A percentile compares a stretch with the other conserved stretches of the same genome.
phyloP scores from a whole-genome alignment of 2,329 filamentous ascomycete species.

The Metarhizium humberi region DNA sequence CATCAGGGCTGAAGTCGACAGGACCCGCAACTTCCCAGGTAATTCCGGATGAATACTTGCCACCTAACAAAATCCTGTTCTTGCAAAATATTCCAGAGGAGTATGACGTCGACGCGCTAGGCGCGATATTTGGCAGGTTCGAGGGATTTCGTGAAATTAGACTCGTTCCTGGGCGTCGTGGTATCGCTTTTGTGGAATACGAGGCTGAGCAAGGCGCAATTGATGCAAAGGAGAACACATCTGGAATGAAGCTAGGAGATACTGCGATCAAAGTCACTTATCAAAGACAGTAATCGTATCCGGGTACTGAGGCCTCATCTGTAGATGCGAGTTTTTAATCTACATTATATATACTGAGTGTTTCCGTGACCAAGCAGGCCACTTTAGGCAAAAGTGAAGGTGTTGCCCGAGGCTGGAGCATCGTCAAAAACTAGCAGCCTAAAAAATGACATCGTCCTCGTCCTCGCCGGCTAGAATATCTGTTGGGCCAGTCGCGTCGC shows the following conservation, averaged over 20 bases:
- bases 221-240: conserved; percentile 85
- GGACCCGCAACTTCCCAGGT: conserved; percentile 58
- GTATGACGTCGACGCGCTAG: conserved; percentile 71
- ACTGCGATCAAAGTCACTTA: conserved; percentile 92
- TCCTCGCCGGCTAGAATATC: conserved; percentile 69
- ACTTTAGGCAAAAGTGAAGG: not conserved
- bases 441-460: conserved; percentile 84
- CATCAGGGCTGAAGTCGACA: conserved; percentile 63
- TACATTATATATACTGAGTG: not conserved
- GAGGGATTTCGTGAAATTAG: conserved; percentile 92
- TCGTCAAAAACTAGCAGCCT: conserved; percentile 7
- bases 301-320: not conserved
- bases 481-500: conserved; percentile 30
- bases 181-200: conserved; percentile 96
- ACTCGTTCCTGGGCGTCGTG: conserved; percentile 73
- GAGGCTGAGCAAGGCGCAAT: conserved; percentile 84
- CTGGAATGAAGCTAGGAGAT: conserved; percentile 68
- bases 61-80: conserved; percentile 94
- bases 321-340: not conserved
- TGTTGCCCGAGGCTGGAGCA: not conserved
- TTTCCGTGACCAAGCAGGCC: not conserved
- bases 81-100: conserved; percentile 86
- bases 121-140: conserved; percentile 75
- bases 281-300: conserved; percentile 62
- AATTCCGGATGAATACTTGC: conserved; percentile 94